Conservation (phyloP, 176 grass and related monocot species). For the Miscanthus lutarioriparius region DNA sequence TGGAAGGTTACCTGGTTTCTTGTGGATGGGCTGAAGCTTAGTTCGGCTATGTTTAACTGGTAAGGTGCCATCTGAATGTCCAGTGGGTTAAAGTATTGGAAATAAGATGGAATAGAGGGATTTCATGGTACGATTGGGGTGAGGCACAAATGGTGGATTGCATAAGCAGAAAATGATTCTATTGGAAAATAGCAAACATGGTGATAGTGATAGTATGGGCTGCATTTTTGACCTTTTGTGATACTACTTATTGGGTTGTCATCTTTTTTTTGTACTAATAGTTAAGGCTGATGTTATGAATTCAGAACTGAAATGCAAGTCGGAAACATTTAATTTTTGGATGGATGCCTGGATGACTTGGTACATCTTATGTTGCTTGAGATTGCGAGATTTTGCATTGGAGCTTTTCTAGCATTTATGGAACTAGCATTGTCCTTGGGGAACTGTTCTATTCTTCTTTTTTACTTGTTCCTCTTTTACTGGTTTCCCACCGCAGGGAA, state of each 20-base stretch:
- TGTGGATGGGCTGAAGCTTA: background rate
- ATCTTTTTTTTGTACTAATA: background rate
- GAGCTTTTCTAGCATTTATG: background rate
- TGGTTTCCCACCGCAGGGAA: background rate
- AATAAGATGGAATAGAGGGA: background rate
- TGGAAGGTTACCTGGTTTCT: background rate
- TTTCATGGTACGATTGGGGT: background rate
- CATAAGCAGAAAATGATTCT: background rate
- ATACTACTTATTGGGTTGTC: background rate
- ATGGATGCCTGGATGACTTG: background rate
- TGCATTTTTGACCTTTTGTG: background rate
- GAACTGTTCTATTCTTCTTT: background rate
- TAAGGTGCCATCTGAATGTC: background rate
- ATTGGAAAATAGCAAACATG: background rate
- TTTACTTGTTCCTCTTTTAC: background rate
- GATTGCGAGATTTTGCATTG: background rate
- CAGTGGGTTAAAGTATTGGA: background rate
- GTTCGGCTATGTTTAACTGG: background rate
- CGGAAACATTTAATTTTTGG: background rate
- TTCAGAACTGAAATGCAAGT: background rate
- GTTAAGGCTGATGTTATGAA: background rate
- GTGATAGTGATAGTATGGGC: background rate
- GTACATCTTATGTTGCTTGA: background rate
- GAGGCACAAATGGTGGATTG: background rate
- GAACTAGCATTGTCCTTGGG: background rate